These are phyloP conservation scores for Phragmites australis DNA, from an alignment of 176 grass and related monocot genomes.

Conservation along the genomic window DNA sequence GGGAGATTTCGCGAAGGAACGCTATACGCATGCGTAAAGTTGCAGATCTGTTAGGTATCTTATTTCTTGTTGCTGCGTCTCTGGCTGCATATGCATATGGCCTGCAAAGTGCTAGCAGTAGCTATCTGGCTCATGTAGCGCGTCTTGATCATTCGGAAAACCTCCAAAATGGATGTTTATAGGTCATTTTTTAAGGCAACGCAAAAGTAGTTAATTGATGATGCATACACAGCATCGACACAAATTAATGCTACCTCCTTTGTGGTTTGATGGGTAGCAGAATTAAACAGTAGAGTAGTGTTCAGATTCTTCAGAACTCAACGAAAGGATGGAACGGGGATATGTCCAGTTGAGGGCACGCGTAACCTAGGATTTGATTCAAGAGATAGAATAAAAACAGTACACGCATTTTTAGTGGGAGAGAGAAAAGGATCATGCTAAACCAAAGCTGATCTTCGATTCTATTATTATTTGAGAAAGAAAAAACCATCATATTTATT, in stretches of 20 bases:
- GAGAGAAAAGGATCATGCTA: neutral
- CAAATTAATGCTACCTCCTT: neutral
- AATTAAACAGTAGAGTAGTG: neutral
- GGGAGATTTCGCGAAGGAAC: constrained; percentile 6
- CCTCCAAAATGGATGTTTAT: neutral
- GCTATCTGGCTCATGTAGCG: neutral
- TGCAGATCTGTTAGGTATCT: constrained; percentile 16
- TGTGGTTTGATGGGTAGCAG: neutral
- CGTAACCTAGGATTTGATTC: constrained; percentile 13
- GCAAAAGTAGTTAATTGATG: neutral
- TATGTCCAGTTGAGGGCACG: neutral
- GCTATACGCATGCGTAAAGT: neutral
- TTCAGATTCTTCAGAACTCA: neutral
- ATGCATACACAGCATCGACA: neutral
- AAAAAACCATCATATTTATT: too few species aligned
- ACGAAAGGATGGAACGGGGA: too few species aligned
- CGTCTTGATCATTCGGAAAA: neutral
- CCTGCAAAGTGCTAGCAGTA: neutral
- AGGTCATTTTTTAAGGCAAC: neutral
- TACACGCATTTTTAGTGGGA: neutral
- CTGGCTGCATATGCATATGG: neutral
- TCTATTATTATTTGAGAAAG: too few species aligned
- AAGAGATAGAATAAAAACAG: neutral
- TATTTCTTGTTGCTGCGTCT: neutral
- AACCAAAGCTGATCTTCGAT: neutral